Evolutionary conservation across 768 basidiomycete genomes (phyloP), one percentile per base, ranked within the genome.

Genomic region (Rhizopogon vulgaris): DNA sequence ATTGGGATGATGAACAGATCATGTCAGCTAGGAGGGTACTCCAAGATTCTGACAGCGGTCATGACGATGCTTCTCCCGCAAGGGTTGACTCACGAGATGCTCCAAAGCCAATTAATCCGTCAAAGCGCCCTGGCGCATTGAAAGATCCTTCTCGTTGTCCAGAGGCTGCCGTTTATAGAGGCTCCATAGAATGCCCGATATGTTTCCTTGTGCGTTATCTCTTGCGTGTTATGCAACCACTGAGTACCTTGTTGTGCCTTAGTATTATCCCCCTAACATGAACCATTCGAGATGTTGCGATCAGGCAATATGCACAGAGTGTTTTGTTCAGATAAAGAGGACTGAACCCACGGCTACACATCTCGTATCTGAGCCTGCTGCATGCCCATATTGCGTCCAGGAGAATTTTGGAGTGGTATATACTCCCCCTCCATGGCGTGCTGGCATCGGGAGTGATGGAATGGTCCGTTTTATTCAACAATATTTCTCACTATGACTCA

Each of bases 321-420:
- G 96, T 66, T 98, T 99, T 63, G 93, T 97, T 18, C 95, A 97
- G 72, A 98, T 99, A 72, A 98, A 97, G 74, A 87, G 96, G 50
- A 83, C 80, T 34, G 96, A 99, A 56, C 93, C 96, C 6, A 95
- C 93, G 0, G 78, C 92, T 6, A 97, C 94, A 0, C 94, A 98
- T 70, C 77, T 97, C 54, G 92, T 94, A 48, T 95, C 94, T 8
- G 96, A 99, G 62, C 93, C 94, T 2, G 94, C 95, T 12, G 90
- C 92, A 2, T 99, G 96, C 66, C 96, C 96, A 6, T 99, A 90
- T 65, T 99, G 96, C 60, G 91, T 97, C 30, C 95, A 97, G 70
- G 87, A 94, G 41, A 94, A 97, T 70, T 98, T 98, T 68, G 96
- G 96, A 27, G 74, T 97, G 37, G 82, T 93, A 32, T 99, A 99